Percentiles rank a stretch among this genome's conserved stretches.
These are phyloP conservation scores for Labyrinthula sp. DNA, from an alignment of 352 stramenopile species.

Conservation along the genomic window DNA sequence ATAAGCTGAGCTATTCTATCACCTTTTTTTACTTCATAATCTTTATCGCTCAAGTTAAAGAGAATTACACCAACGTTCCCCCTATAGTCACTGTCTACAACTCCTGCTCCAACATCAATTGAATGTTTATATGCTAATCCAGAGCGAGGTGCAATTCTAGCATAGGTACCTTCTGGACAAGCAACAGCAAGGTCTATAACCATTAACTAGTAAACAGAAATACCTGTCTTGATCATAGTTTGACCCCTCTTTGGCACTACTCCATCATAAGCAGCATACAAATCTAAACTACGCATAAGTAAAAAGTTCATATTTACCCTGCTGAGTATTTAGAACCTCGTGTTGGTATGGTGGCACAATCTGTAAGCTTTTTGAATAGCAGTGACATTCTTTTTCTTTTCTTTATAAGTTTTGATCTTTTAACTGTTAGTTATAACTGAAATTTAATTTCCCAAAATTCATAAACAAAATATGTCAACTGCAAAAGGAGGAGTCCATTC, in stretches of 20 bases:
- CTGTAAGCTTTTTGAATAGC: slow-evolving; percentile 54
- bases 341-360: slow-evolving; percentile 50
- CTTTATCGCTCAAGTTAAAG: slow-evolving; percentile 84
- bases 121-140: slow-evolving; percentile 89
- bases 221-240: slow-evolving; percentile 80
- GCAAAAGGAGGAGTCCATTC: slow-evolving; percentile 38
- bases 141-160: slow-evolving; percentile 41
- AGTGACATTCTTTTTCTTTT: slow-evolving; percentile 3
- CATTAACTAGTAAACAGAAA: too few relatives aligned
- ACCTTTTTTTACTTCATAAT: slow-evolving; percentile 76
- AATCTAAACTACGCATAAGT: slow-evolving; percentile 13
- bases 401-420: too few relatives aligned
- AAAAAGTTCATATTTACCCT: slow-evolving; percentile 53
- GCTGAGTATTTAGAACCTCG: slow-evolving; percentile 52
- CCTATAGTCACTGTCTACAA: slow-evolving; percentile 93
- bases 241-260: slow-evolving; percentile 67
- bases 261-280: slow-evolving; percentile 43
- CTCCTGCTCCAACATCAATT: slow-evolving; percentile 87
- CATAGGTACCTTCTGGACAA: slow-evolving; percentile 4
- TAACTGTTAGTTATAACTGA: too few relatives aligned
- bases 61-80: slow-evolving; percentile 92
- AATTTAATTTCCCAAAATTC: neutral
- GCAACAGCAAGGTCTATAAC: slow-evolving; percentile 49
- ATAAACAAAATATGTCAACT: slow-evolving; percentile 25
- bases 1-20: slow-evolving; percentile 94